These are phyloP conservation scores for Taphrina flavorubra DNA, from an alignment of 1,139 yeast genomes.

Conservation along the genomic window DNA sequence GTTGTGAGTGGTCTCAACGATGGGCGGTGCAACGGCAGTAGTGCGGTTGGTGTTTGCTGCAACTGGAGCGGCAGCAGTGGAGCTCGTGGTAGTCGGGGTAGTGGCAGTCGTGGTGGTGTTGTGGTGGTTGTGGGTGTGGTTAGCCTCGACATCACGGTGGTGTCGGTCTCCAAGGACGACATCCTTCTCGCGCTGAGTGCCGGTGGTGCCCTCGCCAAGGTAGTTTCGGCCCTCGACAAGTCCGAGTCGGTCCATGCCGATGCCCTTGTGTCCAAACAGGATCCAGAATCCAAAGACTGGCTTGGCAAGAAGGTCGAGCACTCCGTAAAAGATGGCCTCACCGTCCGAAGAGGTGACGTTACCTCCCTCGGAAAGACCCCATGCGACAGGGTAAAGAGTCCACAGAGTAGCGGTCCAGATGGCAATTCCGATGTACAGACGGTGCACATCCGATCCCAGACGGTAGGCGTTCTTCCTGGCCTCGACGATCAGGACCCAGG, in stretches of 20 bases:
- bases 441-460: slow-evolving; percentile 45
- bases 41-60: not conserved
- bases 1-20: slow-evolving; percentile 14
- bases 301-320: slow-evolving; percentile 56
- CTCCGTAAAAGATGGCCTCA: slow-evolving; percentile 66
- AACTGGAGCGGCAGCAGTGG: slow-evolving; percentile 1
- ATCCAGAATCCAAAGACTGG: slow-evolving; percentile 42
- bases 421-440: slow-evolving; percentile 47
- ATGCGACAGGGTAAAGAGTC: slow-evolving; percentile 60
- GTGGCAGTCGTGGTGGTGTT: slow-evolving; percentile 1
- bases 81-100: slow-evolving; percentile 6
- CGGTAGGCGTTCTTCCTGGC: slow-evolving; percentile 44
- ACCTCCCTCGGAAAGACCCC: slow-evolving; percentile 69
- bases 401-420: slow-evolving; percentile 54
- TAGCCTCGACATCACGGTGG: slow-evolving; percentile 12
- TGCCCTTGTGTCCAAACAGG: slow-evolving; percentile 34
- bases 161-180: slow-evolving; percentile 31
- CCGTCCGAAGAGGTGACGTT: slow-evolving; percentile 64
- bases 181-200: slow-evolving; percentile 22
- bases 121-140: slow-evolving; percentile 27
- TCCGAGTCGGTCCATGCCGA: slow-evolving; percentile 37
- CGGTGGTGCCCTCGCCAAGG: slow-evolving; percentile 27
- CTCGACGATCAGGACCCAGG: slow-evolving; percentile 44
- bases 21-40: slow-evolving; percentile 14
- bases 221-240: slow-evolving; percentile 29